Base-by-base conservation (phyloP, 805 yeast genomes). In the Metschnikowia borealis region DNA sequence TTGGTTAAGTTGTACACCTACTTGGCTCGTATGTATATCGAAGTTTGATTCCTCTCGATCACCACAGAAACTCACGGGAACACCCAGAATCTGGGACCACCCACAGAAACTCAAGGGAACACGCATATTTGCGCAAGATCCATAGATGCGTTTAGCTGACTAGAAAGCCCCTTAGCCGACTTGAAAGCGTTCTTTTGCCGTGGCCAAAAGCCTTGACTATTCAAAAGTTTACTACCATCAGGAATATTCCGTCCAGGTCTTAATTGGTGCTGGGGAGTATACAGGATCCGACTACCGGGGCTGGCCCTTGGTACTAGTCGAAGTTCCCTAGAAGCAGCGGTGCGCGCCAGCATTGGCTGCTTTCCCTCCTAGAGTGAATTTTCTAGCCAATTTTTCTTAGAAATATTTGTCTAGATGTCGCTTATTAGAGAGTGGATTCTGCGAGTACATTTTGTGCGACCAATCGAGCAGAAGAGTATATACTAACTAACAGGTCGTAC, bases 1-100 rank as follows among this genome's bases (percentile, higher is more conserved):
- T 87, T 94, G 80, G 98, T 92, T 78, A 92, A 92, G 87, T 83
- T 94, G 70, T 94, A 91, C 89, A 79, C 97, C 75, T 94, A 89
- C 95, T 85, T 94, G 80, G 96, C 98, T 82, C 97, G 99, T 89
- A 88, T 79, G 96, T 89, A 77, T 48, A 56, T 52, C 18, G 45
- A 44, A 46, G 43, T 44, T 32, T 43, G 26, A 38, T 34, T 26
- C 41, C 42, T 36, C 42, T 48, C 45, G 46, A 44, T 31, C 15
- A 43, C 15, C 46, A 43, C 29, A 13, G 46, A 33, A 33, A n/a
- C 29, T 33, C 46, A 43, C n/a, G 21, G 38, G 38, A 43, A 34
- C 46, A 23, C 29, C 29, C 18, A 11, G 15, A 17, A 31, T 41
- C 15, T 7, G 29, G 29, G 29, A 26, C 4, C 4, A 26, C 29